Evolutionary conservation across 352 stramenopile genomes (phyloP).

Genomic region (Globisporangium uncinulatum): DNA sequence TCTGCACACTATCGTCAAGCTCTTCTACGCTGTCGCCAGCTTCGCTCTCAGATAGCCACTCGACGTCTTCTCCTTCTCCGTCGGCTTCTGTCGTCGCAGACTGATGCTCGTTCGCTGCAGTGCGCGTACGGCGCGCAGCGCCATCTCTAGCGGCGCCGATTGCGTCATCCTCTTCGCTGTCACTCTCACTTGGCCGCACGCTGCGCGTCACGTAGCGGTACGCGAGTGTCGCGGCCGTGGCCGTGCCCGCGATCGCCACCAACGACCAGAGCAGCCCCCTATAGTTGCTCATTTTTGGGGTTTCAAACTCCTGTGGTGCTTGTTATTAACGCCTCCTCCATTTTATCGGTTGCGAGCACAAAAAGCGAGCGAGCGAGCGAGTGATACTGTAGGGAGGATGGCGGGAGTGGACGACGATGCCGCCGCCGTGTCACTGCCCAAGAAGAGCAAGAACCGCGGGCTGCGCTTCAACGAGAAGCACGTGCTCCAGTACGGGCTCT

Average conservation of each 20-base stretch:
- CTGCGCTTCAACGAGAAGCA: constrained; percentile 68
- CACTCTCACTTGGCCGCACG: constrained; percentile 17
- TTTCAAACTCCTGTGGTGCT: background rate
- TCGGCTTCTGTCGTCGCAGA: constrained; percentile 6
- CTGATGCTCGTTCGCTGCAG: background rate
- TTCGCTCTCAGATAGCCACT: constrained; percentile 42
- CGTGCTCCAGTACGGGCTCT: constrained; percentile 62
- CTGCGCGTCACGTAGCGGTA: constrained; percentile 61
- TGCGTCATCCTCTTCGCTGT: constrained; percentile 19
- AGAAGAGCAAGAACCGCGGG: constrained; percentile 57
- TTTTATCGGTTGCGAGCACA: background rate
- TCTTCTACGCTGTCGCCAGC: constrained; percentile 13
- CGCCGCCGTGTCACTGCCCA: constrained; percentile 6
- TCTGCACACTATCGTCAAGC: constrained; percentile 20
- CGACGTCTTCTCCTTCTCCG: constrained; percentile 26
- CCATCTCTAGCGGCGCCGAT: background rate
- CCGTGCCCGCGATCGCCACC: constrained; percentile 59
- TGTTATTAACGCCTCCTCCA: background rate
- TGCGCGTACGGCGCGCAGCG: background rate
- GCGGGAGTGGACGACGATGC: constrained; percentile 14
- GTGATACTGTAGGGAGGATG: constrained; percentile 9
- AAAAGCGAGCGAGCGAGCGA: background rate
- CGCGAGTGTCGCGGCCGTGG: constrained; percentile 43
- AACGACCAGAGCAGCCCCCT: constrained; percentile 59
- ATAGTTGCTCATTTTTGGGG: constrained; percentile 27